phyloP scores from a whole-genome alignment of 2,329 filamentous ascomycete genomes.

The Diaporthe citrichinensis region DNA sequence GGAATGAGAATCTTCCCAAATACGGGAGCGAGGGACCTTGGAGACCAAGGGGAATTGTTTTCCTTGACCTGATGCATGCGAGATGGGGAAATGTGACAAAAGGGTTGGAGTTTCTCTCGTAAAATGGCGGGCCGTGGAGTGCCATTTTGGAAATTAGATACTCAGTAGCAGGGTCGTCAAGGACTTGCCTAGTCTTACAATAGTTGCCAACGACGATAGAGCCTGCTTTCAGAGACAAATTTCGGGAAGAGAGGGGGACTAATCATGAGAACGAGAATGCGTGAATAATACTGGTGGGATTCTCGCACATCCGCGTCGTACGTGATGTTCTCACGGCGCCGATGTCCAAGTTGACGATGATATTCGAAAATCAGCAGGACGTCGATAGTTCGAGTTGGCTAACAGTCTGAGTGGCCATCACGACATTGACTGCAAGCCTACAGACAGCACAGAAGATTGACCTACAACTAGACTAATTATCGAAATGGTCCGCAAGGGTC shows the following conservation, averaged over 20 bases:
- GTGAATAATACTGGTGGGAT: background rate
- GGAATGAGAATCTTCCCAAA: conserved; percentile 7
- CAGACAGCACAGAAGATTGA: background rate
- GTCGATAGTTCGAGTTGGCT: background rate
- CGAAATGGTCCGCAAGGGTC: background rate
- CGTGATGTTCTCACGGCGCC: background rate
- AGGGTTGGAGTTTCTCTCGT: background rate
- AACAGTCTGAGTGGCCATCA: background rate
- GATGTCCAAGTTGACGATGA: background rate
- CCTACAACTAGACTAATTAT: background rate
- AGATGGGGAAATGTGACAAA: conserved; percentile 29
- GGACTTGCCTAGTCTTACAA: too few species aligned
- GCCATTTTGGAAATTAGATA: background rate
- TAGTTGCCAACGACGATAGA: too few species aligned
- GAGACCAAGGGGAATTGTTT: conserved; percentile 6
- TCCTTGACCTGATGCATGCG: conserved; percentile 26
- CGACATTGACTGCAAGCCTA: background rate
- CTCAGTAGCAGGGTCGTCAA: background rate
- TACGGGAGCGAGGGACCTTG: conserved; percentile 31
- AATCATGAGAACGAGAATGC: background rate
- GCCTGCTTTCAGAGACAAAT: background rate
- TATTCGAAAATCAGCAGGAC: background rate
- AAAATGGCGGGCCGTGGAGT: background rate
- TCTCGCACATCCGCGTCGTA: background rate
- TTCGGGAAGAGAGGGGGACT: background rate